phyloP scores from a whole-genome alignment of 2,329 filamentous ascomycete genomes.

The Diplodia sapinea region DNA sequence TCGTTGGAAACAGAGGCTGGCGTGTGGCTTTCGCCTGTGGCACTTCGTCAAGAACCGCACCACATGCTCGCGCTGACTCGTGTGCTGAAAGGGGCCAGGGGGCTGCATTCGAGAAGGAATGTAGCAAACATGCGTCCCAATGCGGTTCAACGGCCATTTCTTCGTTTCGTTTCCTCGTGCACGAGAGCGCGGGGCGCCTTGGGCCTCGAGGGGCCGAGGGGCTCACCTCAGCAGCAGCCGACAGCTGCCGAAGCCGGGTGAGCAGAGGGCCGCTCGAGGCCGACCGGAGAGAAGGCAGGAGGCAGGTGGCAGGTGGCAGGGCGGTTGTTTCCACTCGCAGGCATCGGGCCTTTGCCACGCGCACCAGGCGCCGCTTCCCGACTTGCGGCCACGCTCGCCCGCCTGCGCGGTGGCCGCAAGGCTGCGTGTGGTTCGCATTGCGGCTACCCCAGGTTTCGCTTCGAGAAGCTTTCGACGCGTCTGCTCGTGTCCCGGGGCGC shows the following conservation, averaged over 20 bases:
- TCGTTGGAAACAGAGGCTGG: no score
- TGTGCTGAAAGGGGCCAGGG: not conserved
- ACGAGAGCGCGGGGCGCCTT: no score
- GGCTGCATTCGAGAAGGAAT: not conserved
- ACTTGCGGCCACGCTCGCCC: not conserved
- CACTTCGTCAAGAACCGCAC: no score
- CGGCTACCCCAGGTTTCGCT: slow-evolving; percentile 26
- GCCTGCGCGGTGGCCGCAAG: not conserved
- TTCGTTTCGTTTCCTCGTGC: no score
- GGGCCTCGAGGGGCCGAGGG: not conserved
- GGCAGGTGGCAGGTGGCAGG: not conserved
- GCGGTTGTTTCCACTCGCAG: not conserved
- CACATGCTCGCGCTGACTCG: no score
- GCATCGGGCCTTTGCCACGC: slow-evolving; percentile 10
- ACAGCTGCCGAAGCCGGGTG: not conserved
- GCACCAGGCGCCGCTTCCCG: not conserved
- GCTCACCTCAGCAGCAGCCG: slow-evolving; percentile 5
- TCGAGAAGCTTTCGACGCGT: slow-evolving; percentile 23
- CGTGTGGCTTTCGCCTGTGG: no score
- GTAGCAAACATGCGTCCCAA: no score
- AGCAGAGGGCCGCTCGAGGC: not conserved
- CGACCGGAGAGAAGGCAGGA: not conserved
- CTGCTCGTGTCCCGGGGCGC: slow-evolving; percentile 4
- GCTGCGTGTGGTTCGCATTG: slow-evolving; percentile 21
- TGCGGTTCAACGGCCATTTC: no score